phyloP scores from a whole-genome alignment of 768 basidiomycete genomes.

The Ramaria rubella region DNA sequence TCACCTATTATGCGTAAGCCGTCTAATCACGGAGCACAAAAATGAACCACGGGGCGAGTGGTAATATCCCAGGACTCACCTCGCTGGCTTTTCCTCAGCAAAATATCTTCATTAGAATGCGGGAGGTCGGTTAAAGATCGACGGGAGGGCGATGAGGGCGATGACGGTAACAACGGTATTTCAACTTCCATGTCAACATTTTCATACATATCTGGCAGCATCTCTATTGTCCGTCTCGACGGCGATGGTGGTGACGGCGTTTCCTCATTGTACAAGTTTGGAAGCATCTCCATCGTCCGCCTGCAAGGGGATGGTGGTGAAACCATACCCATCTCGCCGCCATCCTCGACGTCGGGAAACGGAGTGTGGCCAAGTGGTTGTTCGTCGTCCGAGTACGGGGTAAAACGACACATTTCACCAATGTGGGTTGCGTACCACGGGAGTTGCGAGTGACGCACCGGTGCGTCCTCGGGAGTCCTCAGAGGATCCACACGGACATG shows the following conservation, averaged over 20 bases:
- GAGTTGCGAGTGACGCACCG: not conserved
- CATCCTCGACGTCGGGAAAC: slow-evolving; percentile 1
- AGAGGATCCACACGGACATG: not conserved
- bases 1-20: no score
- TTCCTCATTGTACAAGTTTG: not conserved
- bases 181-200: not conserved
- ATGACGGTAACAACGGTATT: not conserved
- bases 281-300: not conserved
- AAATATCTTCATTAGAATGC: not conserved
- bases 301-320: not conserved
- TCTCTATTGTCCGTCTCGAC: not conserved
- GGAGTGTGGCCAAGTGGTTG: not conserved
- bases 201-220: not conserved
- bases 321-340: not conserved
- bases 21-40: no score
- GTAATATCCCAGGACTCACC: no score
- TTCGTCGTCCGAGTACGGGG: not conserved
- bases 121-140: not conserved
- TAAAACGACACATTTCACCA: not conserved
- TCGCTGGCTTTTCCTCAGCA: no score
- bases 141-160: not conserved
- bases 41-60: no score
- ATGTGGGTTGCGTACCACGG: not conserved
- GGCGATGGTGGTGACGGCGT: not conserved
- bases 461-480: not conserved